phyloP scores from a whole-genome alignment of 768 basidiomycete species.

The Xanthoconium stramineum region DNA sequence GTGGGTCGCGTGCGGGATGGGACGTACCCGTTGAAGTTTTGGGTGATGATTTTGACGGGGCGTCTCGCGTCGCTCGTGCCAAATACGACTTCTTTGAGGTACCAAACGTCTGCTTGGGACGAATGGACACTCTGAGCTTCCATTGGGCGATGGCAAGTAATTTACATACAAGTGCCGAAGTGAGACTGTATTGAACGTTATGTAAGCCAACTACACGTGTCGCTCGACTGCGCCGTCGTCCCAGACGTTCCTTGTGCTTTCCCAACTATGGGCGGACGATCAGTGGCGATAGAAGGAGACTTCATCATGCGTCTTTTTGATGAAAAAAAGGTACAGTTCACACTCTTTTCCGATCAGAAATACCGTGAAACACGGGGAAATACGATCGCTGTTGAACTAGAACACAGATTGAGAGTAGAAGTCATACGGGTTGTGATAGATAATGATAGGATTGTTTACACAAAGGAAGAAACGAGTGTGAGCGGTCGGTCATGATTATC shows the following conservation, averaged over 20 bases:
- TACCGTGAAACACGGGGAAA: neutral
- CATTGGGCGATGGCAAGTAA: neutral
- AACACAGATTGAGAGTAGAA: no score
- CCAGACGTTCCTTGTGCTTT: no score
- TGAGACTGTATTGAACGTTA: neutral
- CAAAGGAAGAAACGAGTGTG: slow-evolving; percentile 2
- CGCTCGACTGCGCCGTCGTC: no score
- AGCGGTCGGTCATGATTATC: neutral
- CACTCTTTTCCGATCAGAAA: neutral
- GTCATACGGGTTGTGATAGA: neutral
- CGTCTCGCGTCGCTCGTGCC: slow-evolving; percentile 29
- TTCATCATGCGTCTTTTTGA: no score
- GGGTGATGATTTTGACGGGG: slow-evolving; percentile 65
- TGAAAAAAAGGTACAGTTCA: neutral
- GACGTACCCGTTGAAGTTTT: slow-evolving; percentile 80
- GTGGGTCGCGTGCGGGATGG: neutral
- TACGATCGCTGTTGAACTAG: no score
- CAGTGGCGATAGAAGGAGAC: no score
- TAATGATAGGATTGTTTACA: neutral
- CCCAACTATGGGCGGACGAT: no score
- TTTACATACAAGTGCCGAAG: no score
- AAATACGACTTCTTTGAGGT: slow-evolving; percentile 67
- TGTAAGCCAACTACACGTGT: neutral
- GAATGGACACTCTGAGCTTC: slow-evolving; percentile 18
- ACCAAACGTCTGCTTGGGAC: slow-evolving; percentile 61